Evolutionary conservation across 1,284 basidiomycete species (phyloP).

Genomic region (Sphaerobolus stellatus): DNA sequence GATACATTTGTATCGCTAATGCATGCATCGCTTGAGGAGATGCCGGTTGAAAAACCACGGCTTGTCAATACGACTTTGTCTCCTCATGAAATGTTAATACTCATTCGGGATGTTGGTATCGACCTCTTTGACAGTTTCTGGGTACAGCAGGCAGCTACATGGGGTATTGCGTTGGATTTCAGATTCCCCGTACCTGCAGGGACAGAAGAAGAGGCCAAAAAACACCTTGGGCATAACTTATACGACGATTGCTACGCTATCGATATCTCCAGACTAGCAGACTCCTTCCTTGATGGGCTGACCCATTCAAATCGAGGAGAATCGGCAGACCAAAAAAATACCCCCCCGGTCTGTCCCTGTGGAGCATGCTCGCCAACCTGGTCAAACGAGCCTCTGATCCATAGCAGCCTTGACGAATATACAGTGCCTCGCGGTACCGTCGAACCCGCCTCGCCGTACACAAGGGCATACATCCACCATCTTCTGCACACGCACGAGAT

Average conservation of each 20-base stretch:
- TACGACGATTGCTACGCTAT: slow-evolving; percentile 56
- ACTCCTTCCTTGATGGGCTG: slow-evolving; percentile 35
- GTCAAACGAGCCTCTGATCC: slow-evolving; percentile 40
- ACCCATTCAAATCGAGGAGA: too few species aligned
- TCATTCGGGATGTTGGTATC: slow-evolving; percentile 63
- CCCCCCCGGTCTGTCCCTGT: slow-evolving; percentile 48
- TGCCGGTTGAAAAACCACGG: slow-evolving; percentile 59
- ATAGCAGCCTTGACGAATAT: slow-evolving; percentile 49
- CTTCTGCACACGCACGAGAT: slow-evolving; percentile 84
- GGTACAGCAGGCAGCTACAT: slow-evolving; percentile 61
- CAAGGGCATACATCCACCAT: slow-evolving; percentile 78
- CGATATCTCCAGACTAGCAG: slow-evolving; percentile 58
- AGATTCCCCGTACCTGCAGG: slow-evolving; percentile 52
- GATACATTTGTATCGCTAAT: slow-evolving; percentile 39
- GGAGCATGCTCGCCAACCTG: slow-evolving; percentile 59
- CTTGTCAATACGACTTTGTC: slow-evolving; percentile 56
- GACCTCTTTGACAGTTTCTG: slow-evolving; percentile 75
- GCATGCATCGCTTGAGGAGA: slow-evolving; percentile 52
- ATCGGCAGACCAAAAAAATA: slow-evolving; percentile 4
- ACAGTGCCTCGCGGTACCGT: slow-evolving; percentile 8
- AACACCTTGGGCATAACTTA: slow-evolving; percentile 67
- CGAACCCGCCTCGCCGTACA: slow-evolving; percentile 40
- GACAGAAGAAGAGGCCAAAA: slow-evolving; percentile 26
- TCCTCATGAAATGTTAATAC: slow-evolving; percentile 71
- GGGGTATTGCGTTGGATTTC: slow-evolving; percentile 77